Evolutionary conservation across 345 rosid genomes (phyloP).

Genomic region (Raphanus raphanistrum): DNA sequence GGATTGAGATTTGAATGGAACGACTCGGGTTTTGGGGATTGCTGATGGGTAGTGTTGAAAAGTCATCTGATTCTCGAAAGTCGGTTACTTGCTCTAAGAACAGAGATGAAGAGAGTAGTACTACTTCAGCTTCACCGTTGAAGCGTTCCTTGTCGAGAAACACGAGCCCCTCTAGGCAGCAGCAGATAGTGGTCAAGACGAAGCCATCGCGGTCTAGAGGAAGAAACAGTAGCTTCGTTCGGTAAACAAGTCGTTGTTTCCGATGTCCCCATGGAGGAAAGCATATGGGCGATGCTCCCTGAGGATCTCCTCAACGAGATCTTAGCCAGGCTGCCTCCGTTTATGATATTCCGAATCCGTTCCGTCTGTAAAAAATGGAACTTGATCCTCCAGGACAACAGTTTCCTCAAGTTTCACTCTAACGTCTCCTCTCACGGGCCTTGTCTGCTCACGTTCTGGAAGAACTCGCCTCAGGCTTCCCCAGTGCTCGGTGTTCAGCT

Average conservation of each 20-base stretch:
- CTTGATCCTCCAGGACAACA: slow-evolving; percentile 77
- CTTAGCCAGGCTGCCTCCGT: slow-evolving; percentile 88
- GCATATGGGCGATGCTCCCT: slow-evolving; percentile 94
- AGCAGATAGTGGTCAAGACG: slow-evolving; percentile 82
- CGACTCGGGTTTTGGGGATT: slow-evolving; percentile 42
- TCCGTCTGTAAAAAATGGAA: slow-evolving; percentile 89
- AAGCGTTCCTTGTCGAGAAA: slow-evolving; percentile 73
- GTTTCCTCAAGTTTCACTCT: slow-evolving; percentile 84
- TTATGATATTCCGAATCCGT: slow-evolving; percentile 87
- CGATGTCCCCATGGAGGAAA: slow-evolving; percentile 88
- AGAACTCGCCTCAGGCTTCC: slow-evolving; percentile 79
- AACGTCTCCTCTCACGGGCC: slow-evolving; percentile 75
- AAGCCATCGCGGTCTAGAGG: slow-evolving; percentile 95
- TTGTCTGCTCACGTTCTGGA: slow-evolving; percentile 90
- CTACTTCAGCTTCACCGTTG: slow-evolving; percentile 46
- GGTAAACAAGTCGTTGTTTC: slow-evolving; percentile 61
- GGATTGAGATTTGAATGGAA: slow-evolving; percentile 31
- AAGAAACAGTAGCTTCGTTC: slow-evolving; percentile 79
- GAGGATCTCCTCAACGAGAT: slow-evolving; percentile 91
- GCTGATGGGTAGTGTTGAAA: slow-evolving; percentile 54
- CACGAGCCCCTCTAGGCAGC: slow-evolving; percentile 87
- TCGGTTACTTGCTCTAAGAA: slow-evolving; percentile 31
- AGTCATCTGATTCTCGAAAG: slow-evolving; percentile 53
- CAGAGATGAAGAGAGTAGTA: slow-evolving; percentile 44
- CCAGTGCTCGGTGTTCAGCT: slow-evolving; percentile 89